These are phyloP conservation scores for Aphelidium insulamus DNA, from an alignment of 371 early-diverging fungal genomes.

Conservation along the genomic window DNA sequence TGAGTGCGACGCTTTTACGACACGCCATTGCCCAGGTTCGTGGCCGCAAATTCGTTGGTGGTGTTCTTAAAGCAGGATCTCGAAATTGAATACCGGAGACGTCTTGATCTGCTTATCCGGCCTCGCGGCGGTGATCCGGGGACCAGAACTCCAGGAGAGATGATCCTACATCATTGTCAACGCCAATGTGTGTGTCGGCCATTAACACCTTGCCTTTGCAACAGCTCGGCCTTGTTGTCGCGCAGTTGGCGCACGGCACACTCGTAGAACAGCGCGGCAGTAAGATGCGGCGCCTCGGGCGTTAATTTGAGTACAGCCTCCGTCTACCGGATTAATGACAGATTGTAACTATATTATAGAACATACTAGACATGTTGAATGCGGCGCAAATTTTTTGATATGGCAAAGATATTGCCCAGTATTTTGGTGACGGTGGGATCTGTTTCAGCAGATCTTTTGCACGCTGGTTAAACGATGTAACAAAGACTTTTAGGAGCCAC, in stretches of 20 bases:
- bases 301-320: slow-evolving; percentile 24
- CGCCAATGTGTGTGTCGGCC: neutral
- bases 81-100: slow-evolving; percentile 62
- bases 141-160: slow-evolving; percentile 58
- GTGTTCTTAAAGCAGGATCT: slow-evolving; percentile 80
- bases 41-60: slow-evolving; percentile 44
- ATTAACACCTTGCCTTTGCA: slow-evolving; percentile 21
- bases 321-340: slow-evolving; percentile 14
- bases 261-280: slow-evolving; percentile 15
- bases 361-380: slow-evolving; percentile 33
- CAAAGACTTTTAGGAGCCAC: too few relatives aligned
- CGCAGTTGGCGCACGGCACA: slow-evolving; percentile 18
- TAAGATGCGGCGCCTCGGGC: slow-evolving; percentile 16
- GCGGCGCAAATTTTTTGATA: slow-evolving; percentile 34
- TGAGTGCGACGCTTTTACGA: slow-evolving; percentile 35
- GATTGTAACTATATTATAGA: neutral
- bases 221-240: slow-evolving; percentile 33
- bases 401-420: slow-evolving; percentile 27
- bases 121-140: slow-evolving; percentile 55
- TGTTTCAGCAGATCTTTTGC: too few relatives aligned
- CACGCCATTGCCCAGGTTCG: slow-evolving; percentile 17
- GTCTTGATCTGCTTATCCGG: slow-evolving; percentile 33
- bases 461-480: too few relatives aligned
- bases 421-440: slow-evolving; percentile 18
- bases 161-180: slow-evolving; percentile 14